Evolutionary conservation across 108 stramenopile species (phyloP), one percentile per base, ranked within the genome.

Genomic region (Pseudonitzschia pungens): DNA sequence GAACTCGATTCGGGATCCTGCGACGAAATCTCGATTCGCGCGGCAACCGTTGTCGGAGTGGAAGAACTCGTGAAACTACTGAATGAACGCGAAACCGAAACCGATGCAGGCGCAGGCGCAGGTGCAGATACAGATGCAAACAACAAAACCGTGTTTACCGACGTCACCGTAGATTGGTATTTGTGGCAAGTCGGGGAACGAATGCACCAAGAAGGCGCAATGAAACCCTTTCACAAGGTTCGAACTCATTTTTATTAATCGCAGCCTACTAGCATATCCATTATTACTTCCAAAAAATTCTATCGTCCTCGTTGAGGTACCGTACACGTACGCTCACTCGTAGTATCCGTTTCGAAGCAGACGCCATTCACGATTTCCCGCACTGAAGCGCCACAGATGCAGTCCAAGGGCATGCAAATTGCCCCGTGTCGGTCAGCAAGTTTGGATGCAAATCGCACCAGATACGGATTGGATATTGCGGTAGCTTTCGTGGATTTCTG

Each of bases 21-120:
- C n/a, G 92, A 92, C 26, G 96, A 97, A 82, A 27, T 93, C 4
- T 88, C 87, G 41, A 95, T 97, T 45, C 85, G 96, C 26, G 96
- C 94, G 15, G 90, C 76, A 1, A 97, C 96, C 29, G 91, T 97
- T 7, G 81, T 92, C 3, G 92, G 85, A 16, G 96, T 97, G 36
- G 96, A 96, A 59, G 72, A 86, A 31, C 66, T 97, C 31, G 91
- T 92, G 16, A 31, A 74, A n/a, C 29, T 56, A 20, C 71, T 92
- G 22, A 86, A 70, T 55, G 7, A 45, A 78, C 42, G 36, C 4
- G 4, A 36, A 36, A 36, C 36, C 36, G 79, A 68, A 55, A 18
- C 51, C 5, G 10, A 48, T 1, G 45, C 9, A 50, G 72, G 6
- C n/a, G n/a, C n/a, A n/a, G n/a, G n/a, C n/a, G n/a, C n/a, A n/a